Evolutionary conservation across 805 yeast genomes (phyloP).

Genomic region (Cyberlindnera galapagoensis): DNA sequence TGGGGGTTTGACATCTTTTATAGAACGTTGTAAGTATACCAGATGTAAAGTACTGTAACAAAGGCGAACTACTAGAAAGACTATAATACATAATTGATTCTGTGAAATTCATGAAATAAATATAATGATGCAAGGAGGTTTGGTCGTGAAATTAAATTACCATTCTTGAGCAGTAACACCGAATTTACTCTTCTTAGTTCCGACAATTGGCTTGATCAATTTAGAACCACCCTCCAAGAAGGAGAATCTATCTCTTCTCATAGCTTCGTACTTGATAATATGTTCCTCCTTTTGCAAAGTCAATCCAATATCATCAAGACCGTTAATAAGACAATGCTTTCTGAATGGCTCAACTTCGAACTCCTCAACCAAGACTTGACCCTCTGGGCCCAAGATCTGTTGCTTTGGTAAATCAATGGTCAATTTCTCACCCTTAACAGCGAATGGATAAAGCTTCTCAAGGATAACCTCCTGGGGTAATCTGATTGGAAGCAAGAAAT

Average conservation of each 20-base stretch:
- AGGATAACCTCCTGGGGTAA: slow-evolving; percentile 71
- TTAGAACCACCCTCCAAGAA: slow-evolving; percentile 89
- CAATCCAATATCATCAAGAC: slow-evolving; percentile 94
- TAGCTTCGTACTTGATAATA: slow-evolving; percentile 67
- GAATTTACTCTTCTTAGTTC: slow-evolving; percentile 59
- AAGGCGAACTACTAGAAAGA: no score
- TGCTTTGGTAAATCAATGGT: slow-evolving; percentile 85
- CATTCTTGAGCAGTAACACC: slow-evolving; percentile 73
- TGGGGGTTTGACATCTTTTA: no score
- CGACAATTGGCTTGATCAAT: slow-evolving; percentile 56
- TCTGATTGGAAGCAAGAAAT: slow-evolving; percentile 90
- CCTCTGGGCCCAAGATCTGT: slow-evolving; percentile 59
- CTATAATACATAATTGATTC: no score
- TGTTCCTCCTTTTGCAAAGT: slow-evolving; percentile 83
- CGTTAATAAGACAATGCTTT: slow-evolving; percentile 90
- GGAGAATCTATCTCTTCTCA: slow-evolving; percentile 74
- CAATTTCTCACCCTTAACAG: slow-evolving; percentile 59
- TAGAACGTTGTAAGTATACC: no score
- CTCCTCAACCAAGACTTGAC: slow-evolving; percentile 69
- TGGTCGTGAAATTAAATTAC: slow-evolving; percentile 32
- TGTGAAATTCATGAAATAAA: not conserved
- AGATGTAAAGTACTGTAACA: no score
- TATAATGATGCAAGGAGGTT: not conserved
- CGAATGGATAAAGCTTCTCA: slow-evolving; percentile 72
- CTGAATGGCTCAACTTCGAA: slow-evolving; percentile 89